phyloP scores from a whole-genome alignment of 805 yeast genomes.

The Lipomyces starkeyi region DNA sequence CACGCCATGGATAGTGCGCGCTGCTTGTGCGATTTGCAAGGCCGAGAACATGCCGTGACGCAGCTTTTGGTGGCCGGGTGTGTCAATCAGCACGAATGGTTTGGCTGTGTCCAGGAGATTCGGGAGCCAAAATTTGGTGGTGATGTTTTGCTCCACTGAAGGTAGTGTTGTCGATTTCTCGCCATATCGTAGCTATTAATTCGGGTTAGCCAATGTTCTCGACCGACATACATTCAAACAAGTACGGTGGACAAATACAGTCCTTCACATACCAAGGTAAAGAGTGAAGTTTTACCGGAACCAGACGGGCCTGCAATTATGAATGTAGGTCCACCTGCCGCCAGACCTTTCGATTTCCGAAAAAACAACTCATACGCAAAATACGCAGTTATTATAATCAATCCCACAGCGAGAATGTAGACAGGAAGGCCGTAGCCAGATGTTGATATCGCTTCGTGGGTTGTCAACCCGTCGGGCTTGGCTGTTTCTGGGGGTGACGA shows the following conservation, averaged over 20 bases:
- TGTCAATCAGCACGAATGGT: constrained; percentile 66
- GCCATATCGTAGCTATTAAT: constrained; percentile 37
- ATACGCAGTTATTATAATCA: constrained; percentile 9
- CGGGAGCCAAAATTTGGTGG: constrained; percentile 51
- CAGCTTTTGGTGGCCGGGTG: constrained; percentile 88
- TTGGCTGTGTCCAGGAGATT: constrained; percentile 48
- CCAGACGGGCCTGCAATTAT: constrained; percentile 68
- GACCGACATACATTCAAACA: neutral
- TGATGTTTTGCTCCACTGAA: constrained; percentile 57
- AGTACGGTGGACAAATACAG: neutral
- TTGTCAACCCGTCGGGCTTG: neutral
- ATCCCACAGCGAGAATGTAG: constrained; percentile 4
- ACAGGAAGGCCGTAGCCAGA: constrained; percentile 10
- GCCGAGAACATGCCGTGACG: constrained; percentile 58
- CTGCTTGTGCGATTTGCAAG: constrained; percentile 51
- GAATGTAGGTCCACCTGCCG: constrained; percentile 55
- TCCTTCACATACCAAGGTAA: constrained; percentile 40
- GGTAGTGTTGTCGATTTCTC: constrained; percentile 52
- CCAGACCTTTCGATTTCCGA: constrained; percentile 20
- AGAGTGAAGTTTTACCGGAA: constrained; percentile 71
- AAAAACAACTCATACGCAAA: constrained; percentile 13
- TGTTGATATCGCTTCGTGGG: neutral
- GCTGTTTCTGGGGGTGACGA: neutral
- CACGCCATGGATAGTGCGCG: constrained; percentile 63
- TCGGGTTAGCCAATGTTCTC: neutral